Conservation (phyloP, 176 grass and related monocot species). For the Avena sativa region DNA sequence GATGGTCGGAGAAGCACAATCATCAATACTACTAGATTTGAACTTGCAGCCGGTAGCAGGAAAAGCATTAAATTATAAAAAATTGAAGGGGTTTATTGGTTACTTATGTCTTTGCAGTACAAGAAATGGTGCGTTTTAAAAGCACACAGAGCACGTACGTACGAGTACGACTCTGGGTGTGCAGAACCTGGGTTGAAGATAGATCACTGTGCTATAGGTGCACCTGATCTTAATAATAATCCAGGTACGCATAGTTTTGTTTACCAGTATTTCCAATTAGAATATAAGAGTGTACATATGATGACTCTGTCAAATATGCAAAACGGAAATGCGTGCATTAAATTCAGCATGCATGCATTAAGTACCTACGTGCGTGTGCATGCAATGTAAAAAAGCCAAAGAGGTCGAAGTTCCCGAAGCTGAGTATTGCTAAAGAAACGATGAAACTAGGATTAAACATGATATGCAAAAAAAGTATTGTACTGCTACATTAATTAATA, state of each 20-base stretch:
- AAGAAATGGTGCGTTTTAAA: slow-evolving; percentile 30
- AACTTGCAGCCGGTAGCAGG: slow-evolving; percentile 30
- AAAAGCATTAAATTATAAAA: slow-evolving; percentile 20
- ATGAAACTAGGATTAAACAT: slow-evolving; percentile 16
- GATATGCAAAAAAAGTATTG: neutral
- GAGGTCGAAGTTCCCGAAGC: neutral
- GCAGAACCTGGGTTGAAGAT: slow-evolving; percentile 13
- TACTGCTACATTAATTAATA: neutral
- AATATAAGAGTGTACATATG: neutral
- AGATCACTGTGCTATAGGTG: neutral
- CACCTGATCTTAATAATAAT: neutral
- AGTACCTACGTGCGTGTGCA: neutral
- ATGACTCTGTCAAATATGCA: neutral
- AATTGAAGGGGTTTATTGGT: slow-evolving; percentile 31
- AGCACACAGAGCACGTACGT: neutral
- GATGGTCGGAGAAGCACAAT: neutral
- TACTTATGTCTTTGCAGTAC: slow-evolving; percentile 29
- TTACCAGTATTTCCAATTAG: neutral
- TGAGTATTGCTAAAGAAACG: slow-evolving; percentile 11
- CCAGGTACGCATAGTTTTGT: neutral
- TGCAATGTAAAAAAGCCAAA: slow-evolving; percentile 14
- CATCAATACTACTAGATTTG: neutral
- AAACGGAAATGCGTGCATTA: neutral
- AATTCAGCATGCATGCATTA: slow-evolving; percentile 14
- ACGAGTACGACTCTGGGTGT: neutral